These are phyloP conservation scores for Juglanconis sp. DNA, from an alignment of 2,329 filamentous ascomycete species.

Conservation along the genomic window DNA sequence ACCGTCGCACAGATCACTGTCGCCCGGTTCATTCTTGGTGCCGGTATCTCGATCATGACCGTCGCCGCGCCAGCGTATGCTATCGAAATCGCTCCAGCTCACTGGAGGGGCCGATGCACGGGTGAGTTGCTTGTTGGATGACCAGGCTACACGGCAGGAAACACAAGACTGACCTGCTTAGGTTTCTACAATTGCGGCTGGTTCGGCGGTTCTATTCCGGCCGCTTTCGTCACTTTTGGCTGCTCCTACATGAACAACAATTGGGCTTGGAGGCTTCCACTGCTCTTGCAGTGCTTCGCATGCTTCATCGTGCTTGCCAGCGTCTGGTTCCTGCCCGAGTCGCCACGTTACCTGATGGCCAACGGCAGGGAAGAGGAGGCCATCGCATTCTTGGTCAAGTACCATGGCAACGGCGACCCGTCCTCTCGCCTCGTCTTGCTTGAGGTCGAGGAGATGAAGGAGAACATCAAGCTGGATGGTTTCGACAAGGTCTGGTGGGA, in stretches of 20 bases:
- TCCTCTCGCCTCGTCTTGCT: slow-evolving; percentile 37
- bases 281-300: slow-evolving; percentile 45
- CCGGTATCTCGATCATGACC: slow-evolving; percentile 46
- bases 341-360: slow-evolving; percentile 40
- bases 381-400: slow-evolving; percentile 38
- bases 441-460: slow-evolving; percentile 40
- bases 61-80: slow-evolving; percentile 47
- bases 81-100: slow-evolving; percentile 45
- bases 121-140: slow-evolving; percentile 25
- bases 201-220: slow-evolving; percentile 50
- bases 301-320: slow-evolving; percentile 36
- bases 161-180: background rate
- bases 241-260: slow-evolving; percentile 41
- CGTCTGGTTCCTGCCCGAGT: slow-evolving; percentile 40
- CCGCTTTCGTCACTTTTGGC: slow-evolving; percentile 47
- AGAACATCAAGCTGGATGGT: slow-evolving; percentile 41
- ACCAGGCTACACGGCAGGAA: background rate
- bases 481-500: slow-evolving; percentile 47
- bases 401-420: slow-evolving; percentile 40
- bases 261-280: slow-evolving; percentile 48
- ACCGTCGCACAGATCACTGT: slow-evolving; percentile 40
- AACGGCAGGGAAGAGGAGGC: slow-evolving; percentile 39
- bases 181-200: slow-evolving; percentile 52
- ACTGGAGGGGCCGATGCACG: slow-evolving; percentile 48
- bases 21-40: slow-evolving; percentile 44